Evolutionary conservation across 2,329 filamentous ascomycete genomes (phyloP).

Genomic region (Coniella vitis): DNA sequence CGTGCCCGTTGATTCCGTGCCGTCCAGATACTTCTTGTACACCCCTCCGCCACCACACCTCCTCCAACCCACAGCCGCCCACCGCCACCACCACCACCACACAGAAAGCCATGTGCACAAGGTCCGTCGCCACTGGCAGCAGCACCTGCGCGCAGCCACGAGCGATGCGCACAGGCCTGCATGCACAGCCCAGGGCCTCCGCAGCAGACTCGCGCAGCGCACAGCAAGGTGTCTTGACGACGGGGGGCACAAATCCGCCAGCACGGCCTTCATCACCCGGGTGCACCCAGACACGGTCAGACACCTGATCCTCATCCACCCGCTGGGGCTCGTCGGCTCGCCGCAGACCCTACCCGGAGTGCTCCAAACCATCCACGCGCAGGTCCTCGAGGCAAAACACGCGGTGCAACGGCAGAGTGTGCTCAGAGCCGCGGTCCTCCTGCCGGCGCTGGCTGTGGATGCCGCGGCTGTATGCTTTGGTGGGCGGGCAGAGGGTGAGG

Average conservation of each 20-base stretch:
- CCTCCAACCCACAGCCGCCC: conserved; percentile 6
- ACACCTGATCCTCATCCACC: conserved; percentile 11
- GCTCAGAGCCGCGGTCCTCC: not conserved
- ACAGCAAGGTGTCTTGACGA: conserved; percentile 1
- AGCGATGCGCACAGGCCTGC: not conserved
- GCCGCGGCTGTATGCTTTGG: conserved; percentile 1
- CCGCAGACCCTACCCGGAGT: conserved; percentile 7
- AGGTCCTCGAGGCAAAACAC: not conserved
- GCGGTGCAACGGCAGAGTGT: conserved; percentile 5
- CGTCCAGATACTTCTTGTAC: conserved; percentile 9
- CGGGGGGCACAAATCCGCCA: not conserved
- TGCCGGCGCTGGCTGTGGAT: conserved; percentile 3
- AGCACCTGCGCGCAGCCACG: conserved; percentile 1
- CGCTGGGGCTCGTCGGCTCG: not conserved
- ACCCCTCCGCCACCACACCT: conserved; percentile 5
- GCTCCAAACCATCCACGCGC: conserved; percentile 3
- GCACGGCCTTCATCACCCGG: conserved; percentile 1
- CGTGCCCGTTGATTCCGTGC: not conserved
- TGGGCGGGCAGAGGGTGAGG: conserved; percentile 3
- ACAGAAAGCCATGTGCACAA: not conserved
- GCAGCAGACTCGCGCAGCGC: not conserved
- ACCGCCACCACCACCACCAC: not conserved
- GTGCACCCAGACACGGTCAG: conserved; percentile 6
- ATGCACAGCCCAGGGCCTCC: not conserved
- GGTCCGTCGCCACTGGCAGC: conserved; percentile 6